Base-by-base conservation (phyloP, 345 rosid species). In the Murraya paniculata region DNA sequence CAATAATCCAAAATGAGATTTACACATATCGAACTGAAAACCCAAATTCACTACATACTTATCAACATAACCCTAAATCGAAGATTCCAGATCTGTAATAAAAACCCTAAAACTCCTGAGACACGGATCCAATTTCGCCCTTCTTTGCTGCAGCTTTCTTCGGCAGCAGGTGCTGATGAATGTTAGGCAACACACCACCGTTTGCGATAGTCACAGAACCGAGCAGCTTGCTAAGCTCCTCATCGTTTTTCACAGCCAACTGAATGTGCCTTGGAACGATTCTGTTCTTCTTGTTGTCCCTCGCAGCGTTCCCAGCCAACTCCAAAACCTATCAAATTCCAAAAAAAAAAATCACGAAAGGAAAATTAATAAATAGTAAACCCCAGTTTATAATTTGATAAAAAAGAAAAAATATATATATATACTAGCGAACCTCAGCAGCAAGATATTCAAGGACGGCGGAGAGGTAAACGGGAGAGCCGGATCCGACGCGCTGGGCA, bases 361-460 rank as follows among this genome's bases (percentile, higher is more conserved):
- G 7, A 18, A 53, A 53, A 5, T 18, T 53, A 53, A 53, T 11
- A 45, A 45, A 4, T 45, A 0, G 7, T 19, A 53, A 53, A 5
- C 0, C 7, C 56, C 22, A 1, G 22, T 53, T 53, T 18, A 53
- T 18, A 53, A 18, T 11, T 28, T 9, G 16, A 70, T 0, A 55
- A 11, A 36, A 30, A 1, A 1, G 41, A 56, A 9, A 3, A 3
- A 11, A 13, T 5, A 21, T 10, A 10, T 5, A 21, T 10, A 10
- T 3, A 24, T 6, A 0, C 1, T 19, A 64, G 11, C 28, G 3
- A 6, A 90, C 96, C 96, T 92, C 97, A 8, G 97, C 97, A 18
- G 97, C 94, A 25, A 92, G 94, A 39, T 92, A 90, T 66, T 92
- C 94, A 1, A 92, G 97, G n/a, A 90, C 97, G 6, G 97, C 97